These are phyloP conservation scores for Colletotrichum tabaci DNA, from an alignment of 2,329 filamentous ascomycete species.

Conservation along the genomic window DNA sequence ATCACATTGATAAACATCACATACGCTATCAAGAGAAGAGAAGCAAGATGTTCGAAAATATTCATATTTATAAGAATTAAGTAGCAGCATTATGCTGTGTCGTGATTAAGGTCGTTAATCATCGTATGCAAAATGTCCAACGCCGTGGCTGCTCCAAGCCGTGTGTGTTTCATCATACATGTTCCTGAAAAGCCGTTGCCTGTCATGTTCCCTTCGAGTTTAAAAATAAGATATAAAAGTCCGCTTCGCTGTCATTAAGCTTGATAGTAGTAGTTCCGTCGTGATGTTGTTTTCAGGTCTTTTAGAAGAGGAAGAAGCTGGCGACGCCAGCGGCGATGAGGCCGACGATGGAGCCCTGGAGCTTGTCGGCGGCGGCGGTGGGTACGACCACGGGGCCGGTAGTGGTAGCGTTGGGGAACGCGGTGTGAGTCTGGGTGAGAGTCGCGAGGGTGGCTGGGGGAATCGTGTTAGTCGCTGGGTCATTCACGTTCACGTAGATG, in stretches of 20 bases:
- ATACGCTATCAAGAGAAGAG: background rate
- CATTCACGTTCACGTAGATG: too few relatives aligned
- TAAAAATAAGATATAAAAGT: background rate
- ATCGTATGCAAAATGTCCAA: slow-evolving; percentile 25
- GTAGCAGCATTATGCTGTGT: slow-evolving; percentile 12
- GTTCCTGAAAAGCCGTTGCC: background rate
- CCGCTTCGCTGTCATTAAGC: slow-evolving; percentile 11
- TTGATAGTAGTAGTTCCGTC: background rate
- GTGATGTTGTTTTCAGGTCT: background rate
- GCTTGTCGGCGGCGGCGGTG: slow-evolving; percentile 48
- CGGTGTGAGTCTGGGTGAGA: slow-evolving; percentile 38
- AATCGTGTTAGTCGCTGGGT: slow-evolving; percentile 7
- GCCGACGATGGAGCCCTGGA: slow-evolving; percentile 52
- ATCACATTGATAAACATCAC: background rate
- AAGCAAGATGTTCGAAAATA: background rate
- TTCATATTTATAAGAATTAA: slow-evolving; percentile 22
- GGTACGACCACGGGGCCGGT: slow-evolving; percentile 48
- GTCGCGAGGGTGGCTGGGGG: slow-evolving; percentile 33
- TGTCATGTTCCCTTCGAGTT: background rate
- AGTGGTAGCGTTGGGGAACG: slow-evolving; percentile 47
- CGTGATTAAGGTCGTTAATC: slow-evolving; percentile 24
- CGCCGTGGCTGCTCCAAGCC: slow-evolving; percentile 28
- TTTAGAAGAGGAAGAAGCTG: slow-evolving; percentile 53
- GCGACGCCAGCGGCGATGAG: slow-evolving; percentile 56
- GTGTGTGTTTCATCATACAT: slow-evolving; percentile 22